Percentiles rank a stretch among this genome's conserved stretches.
These are phyloP conservation scores for Sporothrix euskadiensis DNA, from an alignment of 2,329 filamentous ascomycete genomes.

Conservation along the genomic window DNA sequence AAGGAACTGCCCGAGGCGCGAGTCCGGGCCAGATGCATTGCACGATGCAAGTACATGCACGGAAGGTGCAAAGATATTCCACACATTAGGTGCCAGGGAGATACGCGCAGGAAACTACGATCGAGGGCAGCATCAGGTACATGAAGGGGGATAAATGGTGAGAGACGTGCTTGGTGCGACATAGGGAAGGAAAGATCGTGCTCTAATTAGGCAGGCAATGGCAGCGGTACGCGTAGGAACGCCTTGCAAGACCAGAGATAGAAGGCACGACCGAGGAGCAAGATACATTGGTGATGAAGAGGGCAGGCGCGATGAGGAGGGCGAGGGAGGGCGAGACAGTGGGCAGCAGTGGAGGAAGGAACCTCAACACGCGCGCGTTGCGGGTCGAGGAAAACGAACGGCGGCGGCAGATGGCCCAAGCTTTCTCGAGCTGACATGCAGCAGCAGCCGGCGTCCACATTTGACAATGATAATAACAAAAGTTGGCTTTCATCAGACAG, in stretches of 20 bases:
- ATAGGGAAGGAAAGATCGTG: background rate
- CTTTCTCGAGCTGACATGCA: slow-evolving; percentile 24
- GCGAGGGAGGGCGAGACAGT: slow-evolving; percentile 3
- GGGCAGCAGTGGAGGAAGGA: background rate
- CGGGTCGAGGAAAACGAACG: background rate
- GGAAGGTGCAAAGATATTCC: background rate
- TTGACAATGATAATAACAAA: background rate
- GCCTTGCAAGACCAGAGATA: background rate
- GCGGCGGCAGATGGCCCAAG: slow-evolving; percentile 34
- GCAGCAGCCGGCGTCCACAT: background rate
- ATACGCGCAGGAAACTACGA: background rate
- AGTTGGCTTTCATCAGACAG: background rate
- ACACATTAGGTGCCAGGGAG: background rate
- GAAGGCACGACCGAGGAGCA: background rate
- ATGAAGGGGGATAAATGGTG: background rate
- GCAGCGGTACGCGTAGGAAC: background rate
- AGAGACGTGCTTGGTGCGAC: background rate
- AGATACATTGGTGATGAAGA: background rate
- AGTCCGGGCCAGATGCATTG: background rate
- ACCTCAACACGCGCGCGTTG: slow-evolving; percentile 9
- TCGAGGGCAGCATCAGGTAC: background rate
- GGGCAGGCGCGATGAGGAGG: background rate
- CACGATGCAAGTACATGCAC: background rate
- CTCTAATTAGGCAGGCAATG: background rate
- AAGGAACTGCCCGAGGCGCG: background rate